Percentiles rank a stretch among this genome's conserved stretches.
Evolutionary conservation across 345 rosid genomes (phyloP).

Genomic region (Heritiera fomes): DNA sequence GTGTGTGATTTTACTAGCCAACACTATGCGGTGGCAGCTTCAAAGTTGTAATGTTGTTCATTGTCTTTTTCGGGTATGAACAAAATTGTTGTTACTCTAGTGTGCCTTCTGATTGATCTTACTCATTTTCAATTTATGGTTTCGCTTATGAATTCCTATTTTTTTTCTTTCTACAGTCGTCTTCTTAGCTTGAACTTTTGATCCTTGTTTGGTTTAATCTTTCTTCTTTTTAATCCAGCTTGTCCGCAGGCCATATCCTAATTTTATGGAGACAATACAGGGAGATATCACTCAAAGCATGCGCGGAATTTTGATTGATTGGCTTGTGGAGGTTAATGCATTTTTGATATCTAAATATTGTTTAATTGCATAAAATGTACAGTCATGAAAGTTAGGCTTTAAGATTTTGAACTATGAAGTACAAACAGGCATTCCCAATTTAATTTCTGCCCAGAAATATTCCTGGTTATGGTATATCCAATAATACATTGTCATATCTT

Average conservation of each 20-base stretch:
- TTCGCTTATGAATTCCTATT: background rate
- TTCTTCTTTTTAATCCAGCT: slow-evolving; percentile 47
- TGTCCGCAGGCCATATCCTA: slow-evolving; percentile 54
- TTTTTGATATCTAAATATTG: background rate
- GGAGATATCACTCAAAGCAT: slow-evolving; percentile 75
- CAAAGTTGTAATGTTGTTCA: background rate
- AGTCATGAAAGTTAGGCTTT: background rate
- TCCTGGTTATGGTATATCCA: background rate
- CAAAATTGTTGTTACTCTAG: background rate
- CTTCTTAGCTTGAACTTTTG: slow-evolving; percentile 6
- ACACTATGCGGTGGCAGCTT: background rate
- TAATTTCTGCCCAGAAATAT: background rate
- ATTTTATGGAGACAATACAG: slow-evolving; percentile 71
- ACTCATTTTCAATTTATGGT: background rate
- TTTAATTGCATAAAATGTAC: background rate
- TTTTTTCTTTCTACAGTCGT: background rate
- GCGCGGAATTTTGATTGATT: slow-evolving; percentile 87
- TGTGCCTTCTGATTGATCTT: background rate
- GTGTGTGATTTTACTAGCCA: background rate
- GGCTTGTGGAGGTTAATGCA: slow-evolving; percentile 91
- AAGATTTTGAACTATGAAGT: background rate
- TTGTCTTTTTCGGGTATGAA: background rate
- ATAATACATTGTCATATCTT: background rate
- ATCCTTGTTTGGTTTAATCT: slow-evolving; percentile 18
- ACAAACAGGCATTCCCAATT: background rate